Percentiles rank a stretch among this genome's conserved stretches.
Conservation (phyloP, 2,329 filamentous ascomycete species). For the Elsinoe perseae region DNA sequence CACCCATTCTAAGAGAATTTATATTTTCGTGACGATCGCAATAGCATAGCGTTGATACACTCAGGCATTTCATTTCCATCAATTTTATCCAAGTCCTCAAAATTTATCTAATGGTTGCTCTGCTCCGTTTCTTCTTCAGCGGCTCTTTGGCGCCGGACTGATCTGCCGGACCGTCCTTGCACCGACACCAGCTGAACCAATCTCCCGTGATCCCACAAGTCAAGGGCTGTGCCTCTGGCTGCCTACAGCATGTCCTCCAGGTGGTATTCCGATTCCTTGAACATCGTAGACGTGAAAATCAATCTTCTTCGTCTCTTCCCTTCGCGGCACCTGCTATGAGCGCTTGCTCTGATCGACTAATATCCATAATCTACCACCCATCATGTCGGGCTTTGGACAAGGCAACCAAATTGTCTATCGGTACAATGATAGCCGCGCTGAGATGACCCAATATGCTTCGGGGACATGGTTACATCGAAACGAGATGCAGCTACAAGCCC, state of each 20-base stretch:
- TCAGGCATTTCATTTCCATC: neutral
- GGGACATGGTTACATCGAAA: constrained; percentile 34
- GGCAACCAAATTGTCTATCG: neutral
- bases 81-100: neutral
- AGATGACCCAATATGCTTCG: constrained; percentile 22
- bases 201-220: neutral
- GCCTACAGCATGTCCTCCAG: neutral
- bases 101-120: neutral
- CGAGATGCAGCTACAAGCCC: constrained; percentile 30
- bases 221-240: neutral
- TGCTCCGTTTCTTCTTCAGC: neutral
- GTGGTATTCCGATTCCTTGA: neutral
- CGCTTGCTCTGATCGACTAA: neutral
- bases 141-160: neutral
- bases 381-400: neutral
- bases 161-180: neutral
- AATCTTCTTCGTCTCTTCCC: too few species aligned
- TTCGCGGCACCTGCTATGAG: neutral
- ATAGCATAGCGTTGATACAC: constrained; percentile 6
- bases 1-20: constrained; percentile 86
- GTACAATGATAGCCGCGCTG: constrained; percentile 1
- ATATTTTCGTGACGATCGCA: constrained; percentile 48
- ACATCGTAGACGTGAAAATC: too few species aligned
- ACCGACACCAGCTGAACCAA: neutral
- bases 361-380: neutral